These are phyloP conservation scores for Apophysomyces variabilis DNA, from an alignment of 371 early-diverging fungal species.

Conservation along the genomic window DNA sequence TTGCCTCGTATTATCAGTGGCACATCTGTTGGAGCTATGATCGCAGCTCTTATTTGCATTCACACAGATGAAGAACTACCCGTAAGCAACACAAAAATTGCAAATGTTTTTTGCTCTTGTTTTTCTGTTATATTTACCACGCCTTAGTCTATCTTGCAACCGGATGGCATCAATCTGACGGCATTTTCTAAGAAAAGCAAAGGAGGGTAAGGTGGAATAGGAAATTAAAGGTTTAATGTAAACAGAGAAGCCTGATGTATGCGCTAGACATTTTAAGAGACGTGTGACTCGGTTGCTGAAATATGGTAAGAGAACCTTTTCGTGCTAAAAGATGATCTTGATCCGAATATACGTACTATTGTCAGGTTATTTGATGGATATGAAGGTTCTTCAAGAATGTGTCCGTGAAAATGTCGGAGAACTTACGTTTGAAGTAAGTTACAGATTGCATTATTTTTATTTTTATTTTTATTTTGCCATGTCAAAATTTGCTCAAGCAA, in stretches of 20 bases:
- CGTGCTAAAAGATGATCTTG: neutral
- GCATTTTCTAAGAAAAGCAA: slow-evolving; percentile 64
- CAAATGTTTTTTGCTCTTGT: too few species aligned
- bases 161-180: slow-evolving; percentile 65
- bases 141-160: slow-evolving; percentile 56
- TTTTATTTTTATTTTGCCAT: too few species aligned
- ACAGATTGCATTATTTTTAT: neutral
- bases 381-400: slow-evolving; percentile 70
- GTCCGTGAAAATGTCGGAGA: slow-evolving; percentile 72
- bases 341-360: neutral
- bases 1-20: slow-evolving; percentile 78
- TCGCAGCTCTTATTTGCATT: slow-evolving; percentile 75
- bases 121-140: too few species aligned
- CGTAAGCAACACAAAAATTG: slow-evolving; percentile 32
- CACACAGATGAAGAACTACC: slow-evolving; percentile 74
- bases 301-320: slow-evolving; percentile 49
- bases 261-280: slow-evolving; percentile 50
- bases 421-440: slow-evolving; percentile 66
- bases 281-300: slow-evolving; percentile 69
- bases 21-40: slow-evolving; percentile 71
- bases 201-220: slow-evolving; percentile 33
- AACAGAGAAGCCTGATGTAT: too few species aligned
- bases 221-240: neutral
- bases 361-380: slow-evolving; percentile 72
- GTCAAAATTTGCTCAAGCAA: too few species aligned